These are phyloP conservation scores for Fusarium sp. DNA, from an alignment of 2,329 filamentous ascomycete species.

Conservation along the genomic window DNA sequence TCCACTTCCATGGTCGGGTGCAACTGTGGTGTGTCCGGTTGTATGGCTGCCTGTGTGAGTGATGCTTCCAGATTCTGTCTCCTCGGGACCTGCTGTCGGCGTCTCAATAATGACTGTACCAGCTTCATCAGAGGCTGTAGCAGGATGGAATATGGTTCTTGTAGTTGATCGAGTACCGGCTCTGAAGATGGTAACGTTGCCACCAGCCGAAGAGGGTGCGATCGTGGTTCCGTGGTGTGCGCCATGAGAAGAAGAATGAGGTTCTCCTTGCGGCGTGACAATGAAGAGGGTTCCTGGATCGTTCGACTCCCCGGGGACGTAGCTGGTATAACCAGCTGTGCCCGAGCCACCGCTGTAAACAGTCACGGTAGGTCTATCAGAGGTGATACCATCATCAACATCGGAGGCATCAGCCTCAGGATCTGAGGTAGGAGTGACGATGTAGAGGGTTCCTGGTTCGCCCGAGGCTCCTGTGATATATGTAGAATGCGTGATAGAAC, in stretches of 20 bases:
- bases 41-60: not conserved
- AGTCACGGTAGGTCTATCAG: not conserved
- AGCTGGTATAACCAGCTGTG: not conserved
- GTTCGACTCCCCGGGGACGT: not conserved
- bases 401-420: not conserved
- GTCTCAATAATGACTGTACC: slow-evolving; percentile 23
- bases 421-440: slow-evolving; percentile 14
- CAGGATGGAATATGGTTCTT: slow-evolving; percentile 5
- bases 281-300: not conserved
- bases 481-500: not conserved
- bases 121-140: slow-evolving; percentile 3
- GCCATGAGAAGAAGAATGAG: not conserved
- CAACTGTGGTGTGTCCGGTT: not conserved
- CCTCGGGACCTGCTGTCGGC: not conserved
- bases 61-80: not conserved
- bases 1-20: not conserved
- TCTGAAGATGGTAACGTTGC: slow-evolving; percentile 2
- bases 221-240: not conserved
- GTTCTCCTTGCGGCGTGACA: not conserved
- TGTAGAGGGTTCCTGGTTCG: slow-evolving; percentile 2
- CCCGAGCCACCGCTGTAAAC: slow-evolving; percentile 8
- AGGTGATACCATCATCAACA: not conserved
- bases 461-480: slow-evolving; percentile 3
- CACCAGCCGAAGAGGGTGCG: not conserved
- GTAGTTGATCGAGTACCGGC: slow-evolving; percentile 7